Percentiles rank a stretch among this genome's conserved stretches.
Evolutionary conservation across 2,329 filamentous ascomycete species (phyloP).

Genomic region (Penicillium fuscoglaucum): DNA sequence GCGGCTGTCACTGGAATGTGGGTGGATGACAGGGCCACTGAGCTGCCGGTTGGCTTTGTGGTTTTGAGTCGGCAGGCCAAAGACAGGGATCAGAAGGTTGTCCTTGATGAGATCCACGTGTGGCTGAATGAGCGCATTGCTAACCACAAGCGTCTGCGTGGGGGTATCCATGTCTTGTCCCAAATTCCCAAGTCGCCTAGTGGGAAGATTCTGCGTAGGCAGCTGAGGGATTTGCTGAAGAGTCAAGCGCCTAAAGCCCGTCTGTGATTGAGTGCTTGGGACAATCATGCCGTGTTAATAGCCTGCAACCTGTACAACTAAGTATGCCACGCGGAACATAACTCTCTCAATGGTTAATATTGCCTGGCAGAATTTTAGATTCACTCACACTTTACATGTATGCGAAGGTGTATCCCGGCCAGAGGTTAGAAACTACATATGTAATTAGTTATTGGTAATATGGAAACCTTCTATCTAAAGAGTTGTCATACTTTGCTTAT

Average conservation of each 20-base stretch:
- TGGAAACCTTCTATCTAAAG: too few species aligned
- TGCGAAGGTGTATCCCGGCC: too few species aligned
- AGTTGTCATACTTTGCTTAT: too few species aligned
- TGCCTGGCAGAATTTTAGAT: too few species aligned
- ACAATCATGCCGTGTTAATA: neutral
- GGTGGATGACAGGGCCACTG: slow-evolving; percentile 23
- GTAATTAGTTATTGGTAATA: too few species aligned
- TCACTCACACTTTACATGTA: too few species aligned
- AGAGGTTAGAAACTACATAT: too few species aligned
- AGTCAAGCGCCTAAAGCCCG: slow-evolving; percentile 21
- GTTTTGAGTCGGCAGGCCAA: slow-evolving; percentile 16
- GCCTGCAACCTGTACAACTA: neutral
- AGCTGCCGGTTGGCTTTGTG: slow-evolving; percentile 24
- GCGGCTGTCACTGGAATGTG: slow-evolving; percentile 23
- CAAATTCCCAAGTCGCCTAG: slow-evolving; percentile 36
- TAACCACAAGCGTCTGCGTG: slow-evolving; percentile 35
- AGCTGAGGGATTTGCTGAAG: slow-evolving; percentile 26
- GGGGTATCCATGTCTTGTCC: slow-evolving; percentile 34
- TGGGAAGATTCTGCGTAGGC: slow-evolving; percentile 35
- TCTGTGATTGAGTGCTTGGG: slow-evolving; percentile 5
- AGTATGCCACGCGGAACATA: too few species aligned
- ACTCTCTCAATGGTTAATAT: too few species aligned
- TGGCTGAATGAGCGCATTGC: slow-evolving; percentile 31
- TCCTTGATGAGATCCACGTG: slow-evolving; percentile 14
- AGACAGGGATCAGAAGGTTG: slow-evolving; percentile 8